Evolutionary conservation across 768 basidiomycete genomes (phyloP).

Genomic region (Trametes maxima): DNA sequence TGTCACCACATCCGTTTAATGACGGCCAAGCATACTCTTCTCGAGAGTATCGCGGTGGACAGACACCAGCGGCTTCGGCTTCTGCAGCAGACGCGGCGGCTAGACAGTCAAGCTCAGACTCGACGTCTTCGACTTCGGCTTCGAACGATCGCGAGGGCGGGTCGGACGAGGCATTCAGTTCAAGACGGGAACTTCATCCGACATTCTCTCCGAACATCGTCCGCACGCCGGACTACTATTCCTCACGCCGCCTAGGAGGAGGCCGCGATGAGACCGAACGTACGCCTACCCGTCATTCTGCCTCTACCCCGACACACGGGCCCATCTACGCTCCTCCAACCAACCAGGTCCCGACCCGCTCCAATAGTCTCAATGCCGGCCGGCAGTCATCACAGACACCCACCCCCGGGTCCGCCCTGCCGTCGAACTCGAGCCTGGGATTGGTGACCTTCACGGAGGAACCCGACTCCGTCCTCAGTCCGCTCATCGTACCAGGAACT

Average conservation of each 20-base stretch:
- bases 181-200: constrained; percentile 54
- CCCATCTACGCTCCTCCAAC: constrained; percentile 26
- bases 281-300: constrained; percentile 11
- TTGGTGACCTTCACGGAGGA: constrained; percentile 34
- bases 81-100: constrained; percentile 10
- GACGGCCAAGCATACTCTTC: constrained; percentile 17
- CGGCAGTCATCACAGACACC: constrained; percentile 21
- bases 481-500: constrained; percentile 23
- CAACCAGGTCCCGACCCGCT: constrained; percentile 22
- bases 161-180: constrained; percentile 49
- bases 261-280: constrained; percentile 10
- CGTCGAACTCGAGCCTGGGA: constrained; percentile 10
- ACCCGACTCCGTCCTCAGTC: constrained; percentile 34
- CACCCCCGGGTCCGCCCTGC: constrained; percentile 3
- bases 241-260: constrained; percentile 21
- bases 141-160: constrained; percentile 16
- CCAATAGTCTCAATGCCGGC: constrained; percentile 20
- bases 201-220: constrained; percentile 73
- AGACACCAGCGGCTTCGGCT: constrained; percentile 21
- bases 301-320: constrained; percentile 17
- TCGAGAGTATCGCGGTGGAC: constrained; percentile 21
- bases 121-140: constrained; percentile 12
- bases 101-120: constrained; percentile 13
- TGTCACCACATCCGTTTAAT: constrained; percentile 12
- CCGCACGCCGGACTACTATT: constrained; percentile 70